Evolutionary conservation across 2,329 filamentous ascomycete species (phyloP).

Genomic region (Microdochium nivale): DNA sequence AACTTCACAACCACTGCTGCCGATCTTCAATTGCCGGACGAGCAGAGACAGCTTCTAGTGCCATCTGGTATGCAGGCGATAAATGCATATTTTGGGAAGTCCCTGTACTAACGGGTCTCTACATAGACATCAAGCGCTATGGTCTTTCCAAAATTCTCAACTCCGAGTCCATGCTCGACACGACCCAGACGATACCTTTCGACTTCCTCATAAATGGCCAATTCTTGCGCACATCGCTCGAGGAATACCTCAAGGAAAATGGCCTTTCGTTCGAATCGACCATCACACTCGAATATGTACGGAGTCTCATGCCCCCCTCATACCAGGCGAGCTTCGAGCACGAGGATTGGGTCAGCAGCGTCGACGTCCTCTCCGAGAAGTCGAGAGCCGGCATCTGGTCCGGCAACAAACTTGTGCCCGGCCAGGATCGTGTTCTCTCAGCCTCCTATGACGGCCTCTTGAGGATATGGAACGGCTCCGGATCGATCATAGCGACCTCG

Average conservation of each 20-base stretch:
- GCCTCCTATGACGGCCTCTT: conserved; percentile 86
- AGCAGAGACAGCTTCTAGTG: conserved; percentile 53
- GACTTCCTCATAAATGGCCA: conserved; percentile 94
- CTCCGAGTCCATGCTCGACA: conserved; percentile 63
- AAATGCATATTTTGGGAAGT: not conserved
- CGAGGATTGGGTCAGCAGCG: conserved; percentile 89
- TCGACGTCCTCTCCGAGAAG: conserved; percentile 69
- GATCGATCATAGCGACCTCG: conserved; percentile 75
- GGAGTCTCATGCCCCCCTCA: conserved; percentile 79
- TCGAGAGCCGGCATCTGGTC: conserved; percentile 53
- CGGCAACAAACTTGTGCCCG: conserved; percentile 35
- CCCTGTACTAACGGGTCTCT: conserved; percentile 1
- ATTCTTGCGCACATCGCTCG: conserved; percentile 80
- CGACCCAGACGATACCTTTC: conserved; percentile 62
- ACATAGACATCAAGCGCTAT: conserved; percentile 59
- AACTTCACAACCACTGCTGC: conserved; percentile 57
- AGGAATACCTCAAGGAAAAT: conserved; percentile 79
- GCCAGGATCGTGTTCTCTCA: conserved; percentile 73
- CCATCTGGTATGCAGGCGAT: conserved; percentile 39
- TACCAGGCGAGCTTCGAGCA: conserved; percentile 92
- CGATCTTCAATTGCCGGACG: conserved; percentile 54
- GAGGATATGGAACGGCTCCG: conserved; percentile 82
- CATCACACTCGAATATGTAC: conserved; percentile 84
- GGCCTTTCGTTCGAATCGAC: conserved; percentile 85
- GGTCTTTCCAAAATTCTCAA: conserved; percentile 63